Evolutionary conservation across 2,329 filamentous ascomycete genomes (phyloP).

Genomic region (Trichoderma pleuroti): DNA sequence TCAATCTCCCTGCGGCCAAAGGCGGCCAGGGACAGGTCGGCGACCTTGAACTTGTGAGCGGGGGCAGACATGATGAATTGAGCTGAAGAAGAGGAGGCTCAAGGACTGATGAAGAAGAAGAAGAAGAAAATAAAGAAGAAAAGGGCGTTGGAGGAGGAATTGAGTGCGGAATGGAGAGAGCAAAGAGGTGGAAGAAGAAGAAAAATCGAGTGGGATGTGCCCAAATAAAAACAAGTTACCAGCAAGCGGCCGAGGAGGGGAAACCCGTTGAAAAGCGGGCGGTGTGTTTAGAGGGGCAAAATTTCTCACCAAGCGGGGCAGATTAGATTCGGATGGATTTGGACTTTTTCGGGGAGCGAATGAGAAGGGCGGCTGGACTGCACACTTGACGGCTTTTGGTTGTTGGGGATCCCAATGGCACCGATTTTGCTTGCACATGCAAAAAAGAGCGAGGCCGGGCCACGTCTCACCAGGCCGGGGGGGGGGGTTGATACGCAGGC

Average conservation of each 20-base stretch:
- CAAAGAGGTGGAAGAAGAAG: constrained; percentile 22
- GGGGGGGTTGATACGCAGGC: not conserved
- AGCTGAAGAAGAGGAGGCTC: constrained; percentile 25
- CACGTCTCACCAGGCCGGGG: constrained; percentile 13
- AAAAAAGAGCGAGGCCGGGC: not conserved
- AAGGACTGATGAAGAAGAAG: not conserved
- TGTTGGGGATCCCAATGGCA: not conserved
- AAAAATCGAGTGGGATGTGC: constrained; percentile 4
- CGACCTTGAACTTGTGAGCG: constrained; percentile 95
- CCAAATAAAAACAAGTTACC: not conserved
- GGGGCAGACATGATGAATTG: constrained; percentile 61
- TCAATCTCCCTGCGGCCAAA: constrained; percentile 99
- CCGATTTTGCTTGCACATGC: constrained; percentile 5
- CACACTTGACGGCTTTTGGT: constrained; percentile 11
- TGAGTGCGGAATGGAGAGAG: constrained; percentile 22
- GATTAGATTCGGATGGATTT: constrained; percentile 6
- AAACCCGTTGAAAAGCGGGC: constrained; percentile 22
- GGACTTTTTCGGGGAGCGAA: not conserved
- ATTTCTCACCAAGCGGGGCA: constrained; percentile 24
- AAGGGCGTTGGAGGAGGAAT: not conserved
- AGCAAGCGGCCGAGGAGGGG: constrained; percentile 8
- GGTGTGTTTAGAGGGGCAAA: constrained; percentile 33
- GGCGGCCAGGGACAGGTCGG: constrained; percentile 94
- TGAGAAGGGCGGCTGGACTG: not conserved
- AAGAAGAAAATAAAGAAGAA: not conserved